Evolutionary conservation across 306 rosid genomes (phyloP).

Genomic region (Oxytropis ochrocephala): DNA sequence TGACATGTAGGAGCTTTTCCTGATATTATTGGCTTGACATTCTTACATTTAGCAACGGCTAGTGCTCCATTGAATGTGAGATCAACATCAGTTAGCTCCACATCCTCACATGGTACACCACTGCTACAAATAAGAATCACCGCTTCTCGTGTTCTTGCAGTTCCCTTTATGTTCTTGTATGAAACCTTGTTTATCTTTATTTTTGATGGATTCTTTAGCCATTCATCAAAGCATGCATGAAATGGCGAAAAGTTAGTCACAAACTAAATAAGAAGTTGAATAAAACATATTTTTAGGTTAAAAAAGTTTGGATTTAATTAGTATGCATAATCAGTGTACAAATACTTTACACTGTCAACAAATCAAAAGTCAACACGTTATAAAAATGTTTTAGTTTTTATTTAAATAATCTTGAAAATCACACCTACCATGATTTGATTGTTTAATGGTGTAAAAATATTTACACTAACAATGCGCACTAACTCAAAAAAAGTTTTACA

Average conservation of each 20-base stretch:
- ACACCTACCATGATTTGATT: too few species aligned
- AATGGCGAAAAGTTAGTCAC: neutral
- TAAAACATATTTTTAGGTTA: too few species aligned
- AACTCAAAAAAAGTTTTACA: too few species aligned
- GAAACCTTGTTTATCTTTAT: slow-evolving; percentile 2
- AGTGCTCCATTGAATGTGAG: neutral
- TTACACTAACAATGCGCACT: too few species aligned
- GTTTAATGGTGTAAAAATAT: too few species aligned
- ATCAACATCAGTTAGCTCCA: neutral
- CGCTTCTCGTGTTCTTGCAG: neutral
- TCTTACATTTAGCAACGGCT: neutral
- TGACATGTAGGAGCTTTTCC: slow-evolving; percentile 11
- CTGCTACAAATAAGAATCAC: neutral
- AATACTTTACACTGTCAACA: neutral
- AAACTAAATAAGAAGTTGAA: neutral
- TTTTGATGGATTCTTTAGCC: neutral
- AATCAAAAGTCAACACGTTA: too few species aligned
- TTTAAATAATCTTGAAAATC: too few species aligned
- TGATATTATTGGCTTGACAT: neutral
- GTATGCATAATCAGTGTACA: neutral
- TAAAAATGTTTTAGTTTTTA: too few species aligned
- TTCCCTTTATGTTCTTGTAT: neutral
- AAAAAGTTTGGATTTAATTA: too few species aligned
- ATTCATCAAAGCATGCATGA: neutral
- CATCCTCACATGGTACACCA: neutral